These are phyloP conservation scores for Geotrichum phurueaensis DNA, from an alignment of 1,139 yeast genomes.

Conservation along the genomic window DNA sequence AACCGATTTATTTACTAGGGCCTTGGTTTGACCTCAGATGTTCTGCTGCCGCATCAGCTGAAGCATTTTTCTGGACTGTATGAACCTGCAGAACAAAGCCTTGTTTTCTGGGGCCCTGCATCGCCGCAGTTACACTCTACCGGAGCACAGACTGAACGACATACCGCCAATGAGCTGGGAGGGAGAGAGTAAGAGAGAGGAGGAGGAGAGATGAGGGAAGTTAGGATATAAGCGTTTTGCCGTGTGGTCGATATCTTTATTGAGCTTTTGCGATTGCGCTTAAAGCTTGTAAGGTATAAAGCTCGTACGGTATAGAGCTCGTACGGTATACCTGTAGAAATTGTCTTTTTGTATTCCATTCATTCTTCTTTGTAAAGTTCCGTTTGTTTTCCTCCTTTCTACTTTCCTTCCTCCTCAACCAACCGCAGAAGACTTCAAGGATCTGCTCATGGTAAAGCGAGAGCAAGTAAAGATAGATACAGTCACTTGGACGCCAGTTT, in stretches of 20 bases:
- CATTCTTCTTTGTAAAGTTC: not conserved
- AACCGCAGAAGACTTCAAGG: not conserved
- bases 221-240: not conserved
- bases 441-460: not conserved
- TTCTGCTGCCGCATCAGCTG: not conserved
- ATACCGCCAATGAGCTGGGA: not conserved
- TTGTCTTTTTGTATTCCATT: not conserved
- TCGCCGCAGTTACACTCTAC: not conserved
- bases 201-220: too few relatives aligned
- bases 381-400: not conserved
- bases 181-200: too few relatives aligned
- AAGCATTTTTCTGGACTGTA: not conserved
- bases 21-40: not conserved
- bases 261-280: not conserved
- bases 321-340: not conserved
- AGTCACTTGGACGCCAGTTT: not conserved
- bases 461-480: not conserved
- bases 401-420: not conserved
- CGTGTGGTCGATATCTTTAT: not conserved
- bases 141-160: not conserved
- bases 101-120: not conserved
- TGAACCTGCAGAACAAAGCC: not conserved
- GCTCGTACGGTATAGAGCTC: not conserved
- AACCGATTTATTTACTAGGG: not conserved
- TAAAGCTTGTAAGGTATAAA: not conserved